Evolutionary conservation across 1,284 basidiomycete genomes (phyloP), one percentile per base, ranked within the genome.

Genomic region (Cerioporus squamosus): DNA sequence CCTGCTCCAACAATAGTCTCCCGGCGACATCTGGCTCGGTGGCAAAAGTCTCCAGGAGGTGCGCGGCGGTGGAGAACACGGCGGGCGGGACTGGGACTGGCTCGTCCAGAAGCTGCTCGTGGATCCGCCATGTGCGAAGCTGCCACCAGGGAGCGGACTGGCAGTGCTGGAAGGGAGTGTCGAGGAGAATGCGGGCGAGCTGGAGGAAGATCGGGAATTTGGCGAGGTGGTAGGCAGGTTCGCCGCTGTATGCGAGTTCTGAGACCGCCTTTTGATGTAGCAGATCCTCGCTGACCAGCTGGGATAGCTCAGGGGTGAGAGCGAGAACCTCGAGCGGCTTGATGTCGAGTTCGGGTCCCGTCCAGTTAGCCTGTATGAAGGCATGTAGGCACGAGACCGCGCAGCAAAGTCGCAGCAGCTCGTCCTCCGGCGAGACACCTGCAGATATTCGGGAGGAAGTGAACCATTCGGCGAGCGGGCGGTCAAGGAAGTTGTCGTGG

Each of bases 291-390:
- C 80, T 77, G 31, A 81, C 68, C 2, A 72, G 44, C n/a, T 68
- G 38, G 15, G 70, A 60, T 7, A 60, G 58, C 51, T 74, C 57
- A 61, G 71, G 56, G 36, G 76, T 67, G 51, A 77, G 67, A 33
- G 74, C 67, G 67, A 89, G 74, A 50, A 88, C 65, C 39, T 86
- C 82, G 55, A 80, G 75, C 58, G 82, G 81, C 64, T 73, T 74
- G 70, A 95, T 71, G 60, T 88, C 79, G 43, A 97, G 81, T 67
- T 94, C 84, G 1, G 97, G 97, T 1, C 97, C 97, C 0, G 96
- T 98, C 95, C 95, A 99, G 75, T 99, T 99, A 38, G 82, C 82
- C 74, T 99, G 97, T 0, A 97, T 81, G 75, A 97, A 99, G 0
- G 93, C 86, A 64, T 97, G 94, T 26, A 98, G 79, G 55, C 88